Evolutionary conservation across 192 early-diverging fungal species (phyloP).

Genomic region (Kappamyces sp.): DNA sequence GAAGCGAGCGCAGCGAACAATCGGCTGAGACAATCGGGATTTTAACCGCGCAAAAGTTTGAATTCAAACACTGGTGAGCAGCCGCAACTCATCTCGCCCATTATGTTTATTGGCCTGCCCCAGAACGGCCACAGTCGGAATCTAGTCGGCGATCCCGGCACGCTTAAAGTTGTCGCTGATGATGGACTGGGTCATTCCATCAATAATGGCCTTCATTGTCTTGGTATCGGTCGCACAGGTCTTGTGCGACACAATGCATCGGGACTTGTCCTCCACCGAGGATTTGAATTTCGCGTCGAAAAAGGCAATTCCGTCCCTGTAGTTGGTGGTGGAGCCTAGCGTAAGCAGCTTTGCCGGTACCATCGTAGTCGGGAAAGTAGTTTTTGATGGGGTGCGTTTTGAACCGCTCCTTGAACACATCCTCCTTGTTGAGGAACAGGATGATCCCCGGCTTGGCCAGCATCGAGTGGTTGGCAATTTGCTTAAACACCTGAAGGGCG

Average conservation of each 20-base stretch:
- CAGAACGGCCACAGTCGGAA: no score
- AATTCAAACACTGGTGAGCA: no score
- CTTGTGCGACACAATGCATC: background rate
- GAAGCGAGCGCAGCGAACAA: no score
- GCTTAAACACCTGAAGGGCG: constrained; percentile 36
- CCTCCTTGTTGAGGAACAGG: constrained; percentile 48
- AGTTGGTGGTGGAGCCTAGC: constrained; percentile 2
- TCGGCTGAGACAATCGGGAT: no score
- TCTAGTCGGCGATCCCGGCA: no score
- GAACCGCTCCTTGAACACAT: constrained; percentile 39
- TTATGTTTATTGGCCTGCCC: no score
- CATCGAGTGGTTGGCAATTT: constrained; percentile 31
- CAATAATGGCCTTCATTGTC: background rate
- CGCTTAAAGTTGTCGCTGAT: no score
- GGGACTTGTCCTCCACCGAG: no score
- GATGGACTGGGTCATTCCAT: no score
- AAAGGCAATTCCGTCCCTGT: constrained; percentile 9
- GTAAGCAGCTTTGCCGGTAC: constrained; percentile 10
- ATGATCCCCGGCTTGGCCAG: constrained; percentile 31
- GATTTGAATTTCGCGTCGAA: constrained; percentile 7
- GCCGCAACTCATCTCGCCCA: no score
- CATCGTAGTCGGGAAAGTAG: constrained; percentile 41
- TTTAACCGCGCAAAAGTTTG: no score
- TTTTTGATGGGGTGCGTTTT: constrained; percentile 24
- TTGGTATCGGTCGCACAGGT: constrained; percentile 17